These are phyloP conservation scores for Penicillium dipodomyicola DNA, from an alignment of 495 filamentous ascomycete genomes.

Conservation along the genomic window DNA sequence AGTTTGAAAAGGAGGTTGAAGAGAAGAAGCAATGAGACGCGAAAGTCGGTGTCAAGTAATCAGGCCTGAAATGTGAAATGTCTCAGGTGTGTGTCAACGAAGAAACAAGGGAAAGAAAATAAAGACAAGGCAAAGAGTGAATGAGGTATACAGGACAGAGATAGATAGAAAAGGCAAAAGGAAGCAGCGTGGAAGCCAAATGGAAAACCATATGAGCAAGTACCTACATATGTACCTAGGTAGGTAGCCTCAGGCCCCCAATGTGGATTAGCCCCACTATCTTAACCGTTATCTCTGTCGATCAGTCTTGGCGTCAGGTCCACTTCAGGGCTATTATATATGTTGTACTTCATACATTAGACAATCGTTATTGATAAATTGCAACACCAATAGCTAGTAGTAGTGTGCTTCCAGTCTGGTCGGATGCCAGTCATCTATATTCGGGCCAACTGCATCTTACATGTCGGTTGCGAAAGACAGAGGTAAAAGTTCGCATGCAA, in stretches of 20 bases:
- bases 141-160: neutral
- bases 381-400: constrained; percentile 53
- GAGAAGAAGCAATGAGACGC: neutral
- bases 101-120: neutral
- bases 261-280: neutral
- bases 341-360: too few relatives aligned
- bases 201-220: neutral
- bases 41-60: neutral
- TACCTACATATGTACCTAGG: neutral
- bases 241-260: neutral
- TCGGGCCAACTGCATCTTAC: constrained; percentile 59
- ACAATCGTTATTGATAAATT: constrained; percentile 33
- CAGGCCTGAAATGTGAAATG: neutral
- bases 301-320: neutral
- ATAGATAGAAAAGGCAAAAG: neutral
- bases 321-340: neutral
- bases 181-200: neutral
- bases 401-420: constrained; percentile 65
- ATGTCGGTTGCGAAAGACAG: constrained; percentile 45
- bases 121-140: neutral
- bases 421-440: constrained; percentile 62
- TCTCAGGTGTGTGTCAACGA: neutral
- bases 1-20: neutral
- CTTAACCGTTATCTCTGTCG: neutral
- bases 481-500: constrained; percentile 34